Evolutionary conservation across 2,329 filamentous ascomycete genomes (phyloP).

Genomic region (Neurospora crassa): DNA sequence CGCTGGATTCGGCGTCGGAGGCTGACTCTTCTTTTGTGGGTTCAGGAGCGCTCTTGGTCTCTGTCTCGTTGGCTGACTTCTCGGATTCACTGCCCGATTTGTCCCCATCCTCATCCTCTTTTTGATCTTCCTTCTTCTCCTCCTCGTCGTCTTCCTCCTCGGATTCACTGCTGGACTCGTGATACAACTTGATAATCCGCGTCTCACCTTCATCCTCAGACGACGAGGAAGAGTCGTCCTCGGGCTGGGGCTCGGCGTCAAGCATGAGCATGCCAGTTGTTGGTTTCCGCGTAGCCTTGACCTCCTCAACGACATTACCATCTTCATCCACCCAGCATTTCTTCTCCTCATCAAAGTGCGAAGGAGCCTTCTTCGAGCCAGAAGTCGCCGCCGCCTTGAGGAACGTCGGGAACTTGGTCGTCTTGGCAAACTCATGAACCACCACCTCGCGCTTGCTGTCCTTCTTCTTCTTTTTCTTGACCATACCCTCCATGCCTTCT

Average conservation of each 20-base stretch:
- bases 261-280: neutral
- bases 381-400: slow-evolving; percentile 48
- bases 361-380: slow-evolving; percentile 29
- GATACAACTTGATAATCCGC: neutral
- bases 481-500: slow-evolving; percentile 41
- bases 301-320: slow-evolving; percentile 63
- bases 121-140: neutral
- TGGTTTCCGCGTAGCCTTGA: slow-evolving; percentile 27
- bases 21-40: neutral
- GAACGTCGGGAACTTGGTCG: slow-evolving; percentile 73
- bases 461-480: slow-evolving; percentile 50
- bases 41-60: slow-evolving; percentile 5
- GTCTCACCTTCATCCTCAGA: neutral
- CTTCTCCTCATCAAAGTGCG: slow-evolving; percentile 64
- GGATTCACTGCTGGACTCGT: neutral
- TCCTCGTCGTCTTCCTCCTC: neutral
- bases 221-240: neutral
- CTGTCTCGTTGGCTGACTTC: slow-evolving; percentile 14
- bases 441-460: slow-evolving; percentile 42
- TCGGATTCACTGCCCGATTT: slow-evolving; percentile 2
- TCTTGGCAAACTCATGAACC: slow-evolving; percentile 85
- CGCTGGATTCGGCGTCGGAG: neutral
- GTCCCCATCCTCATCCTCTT: neutral
- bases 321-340: slow-evolving; percentile 80
- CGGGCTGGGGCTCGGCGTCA: neutral